These are phyloP conservation scores for Cyathus striatus DNA, from an alignment of 768 basidiomycete genomes.

Conservation along the genomic window DNA sequence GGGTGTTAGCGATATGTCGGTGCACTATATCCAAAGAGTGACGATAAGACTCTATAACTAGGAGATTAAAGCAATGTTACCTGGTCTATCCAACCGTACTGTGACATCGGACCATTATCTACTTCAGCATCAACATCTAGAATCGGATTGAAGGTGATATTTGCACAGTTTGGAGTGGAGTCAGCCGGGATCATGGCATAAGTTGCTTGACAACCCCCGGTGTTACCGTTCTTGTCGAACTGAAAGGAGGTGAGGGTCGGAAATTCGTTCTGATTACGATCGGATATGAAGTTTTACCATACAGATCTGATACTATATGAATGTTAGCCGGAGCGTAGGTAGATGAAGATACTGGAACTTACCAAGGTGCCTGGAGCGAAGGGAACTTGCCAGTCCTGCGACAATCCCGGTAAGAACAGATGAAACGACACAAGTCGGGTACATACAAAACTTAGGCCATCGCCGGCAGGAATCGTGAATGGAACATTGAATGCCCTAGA, in stretches of 20 bases:
- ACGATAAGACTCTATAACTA: background rate
- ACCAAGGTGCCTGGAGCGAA: slow-evolving; percentile 55
- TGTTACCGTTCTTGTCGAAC: slow-evolving; percentile 53
- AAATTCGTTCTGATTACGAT: background rate
- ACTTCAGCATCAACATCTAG: slow-evolving; percentile 42
- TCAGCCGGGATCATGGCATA: slow-evolving; percentile 50
- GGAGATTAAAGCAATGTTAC: slow-evolving; percentile 17
- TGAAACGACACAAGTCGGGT: background rate
- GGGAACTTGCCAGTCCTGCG: slow-evolving; percentile 54
- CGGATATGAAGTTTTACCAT: slow-evolving; percentile 30
- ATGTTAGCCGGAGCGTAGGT: no score
- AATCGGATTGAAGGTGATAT: slow-evolving; percentile 40
- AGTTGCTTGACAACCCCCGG: slow-evolving; percentile 56
- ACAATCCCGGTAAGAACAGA: background rate
- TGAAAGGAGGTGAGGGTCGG: slow-evolving; percentile 15
- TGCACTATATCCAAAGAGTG: slow-evolving; percentile 47
- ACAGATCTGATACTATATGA: slow-evolving; percentile 70
- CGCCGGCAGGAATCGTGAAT: slow-evolving; percentile 45
- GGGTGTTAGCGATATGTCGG: slow-evolving; percentile 47
- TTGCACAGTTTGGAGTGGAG: slow-evolving; percentile 38
- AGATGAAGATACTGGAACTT: slow-evolving; percentile 8
- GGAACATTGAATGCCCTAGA: slow-evolving; percentile 48
- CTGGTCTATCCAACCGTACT: slow-evolving; percentile 57
- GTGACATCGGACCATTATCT: slow-evolving; percentile 44
- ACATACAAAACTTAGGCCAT: slow-evolving; percentile 42